Percentiles rank a stretch among this genome's conserved stretches.
Conservation (phyloP, 1,284 basidiomycete species). For the Phellinidium pouzarii region DNA sequence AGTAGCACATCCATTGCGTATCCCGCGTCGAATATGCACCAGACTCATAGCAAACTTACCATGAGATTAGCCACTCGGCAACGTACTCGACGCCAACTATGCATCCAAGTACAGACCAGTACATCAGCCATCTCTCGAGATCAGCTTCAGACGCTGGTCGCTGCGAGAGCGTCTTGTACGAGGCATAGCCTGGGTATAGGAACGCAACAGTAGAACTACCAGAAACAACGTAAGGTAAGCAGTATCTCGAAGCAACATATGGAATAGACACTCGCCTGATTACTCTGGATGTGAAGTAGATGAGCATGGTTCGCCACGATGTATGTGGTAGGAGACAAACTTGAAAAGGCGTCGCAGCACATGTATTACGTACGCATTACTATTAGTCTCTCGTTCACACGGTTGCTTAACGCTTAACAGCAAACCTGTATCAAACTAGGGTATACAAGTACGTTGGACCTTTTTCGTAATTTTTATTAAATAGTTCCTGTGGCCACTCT, state of each 20-base stretch:
- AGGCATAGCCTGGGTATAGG: slow-evolving; percentile 80
- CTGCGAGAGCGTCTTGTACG: slow-evolving; percentile 78
- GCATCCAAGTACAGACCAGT: slow-evolving; percentile 80
- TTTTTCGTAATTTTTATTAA: too few relatives aligned
- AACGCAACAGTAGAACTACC: slow-evolving; percentile 60
- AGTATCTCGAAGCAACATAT: background rate
- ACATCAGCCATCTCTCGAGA: slow-evolving; percentile 84
- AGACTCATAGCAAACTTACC: slow-evolving; percentile 37
- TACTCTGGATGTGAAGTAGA: slow-evolving; percentile 16
- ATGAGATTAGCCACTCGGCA: slow-evolving; percentile 78
- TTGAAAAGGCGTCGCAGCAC: background rate
- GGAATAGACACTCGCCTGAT: slow-evolving; percentile 9
- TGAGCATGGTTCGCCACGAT: slow-evolving; percentile 13
- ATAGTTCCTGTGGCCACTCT: too few relatives aligned
- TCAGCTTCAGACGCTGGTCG: slow-evolving; percentile 73
- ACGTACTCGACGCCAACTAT: slow-evolving; percentile 69
- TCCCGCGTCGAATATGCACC: background rate
- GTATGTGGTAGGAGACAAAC: background rate
- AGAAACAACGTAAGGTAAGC: background rate
- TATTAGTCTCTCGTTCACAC: background rate
- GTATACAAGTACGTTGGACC: too few relatives aligned
- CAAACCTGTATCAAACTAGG: background rate
- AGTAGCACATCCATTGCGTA: background rate
- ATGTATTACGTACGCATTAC: background rate
- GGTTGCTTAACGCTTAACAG: background rate